phyloP scores from a whole-genome alignment of 495 filamentous ascomycete genomes.

The Podospora australis region DNA sequence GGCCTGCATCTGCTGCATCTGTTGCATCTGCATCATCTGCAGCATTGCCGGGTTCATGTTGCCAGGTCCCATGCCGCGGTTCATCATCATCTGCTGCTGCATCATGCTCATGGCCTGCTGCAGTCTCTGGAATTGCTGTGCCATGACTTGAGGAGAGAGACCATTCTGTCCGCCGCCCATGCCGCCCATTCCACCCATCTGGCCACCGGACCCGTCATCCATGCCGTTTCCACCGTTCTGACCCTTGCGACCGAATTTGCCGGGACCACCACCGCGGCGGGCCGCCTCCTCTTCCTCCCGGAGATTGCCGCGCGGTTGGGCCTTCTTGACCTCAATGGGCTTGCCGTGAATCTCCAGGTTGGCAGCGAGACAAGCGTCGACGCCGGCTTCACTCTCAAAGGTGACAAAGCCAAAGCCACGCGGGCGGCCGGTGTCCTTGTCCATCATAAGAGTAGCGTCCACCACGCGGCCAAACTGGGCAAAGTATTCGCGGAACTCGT shows the following conservation, averaged over 20 bases:
- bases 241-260: slow-evolving; percentile 42
- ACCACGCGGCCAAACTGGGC: slow-evolving; percentile 92
- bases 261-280: slow-evolving; percentile 46
- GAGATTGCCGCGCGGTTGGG: slow-evolving; percentile 90
- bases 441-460: slow-evolving; percentile 98
- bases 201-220: slow-evolving; percentile 30
- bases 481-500: slow-evolving; percentile 94
- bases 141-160: slow-evolving; percentile 95
- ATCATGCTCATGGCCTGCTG: slow-evolving; percentile 93
- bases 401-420: slow-evolving; percentile 99
- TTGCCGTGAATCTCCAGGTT: slow-evolving; percentile 90
- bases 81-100: slow-evolving; percentile 76
- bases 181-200: slow-evolving; percentile 15
- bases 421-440: slow-evolving; percentile 94
- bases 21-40: slow-evolving; percentile 59
- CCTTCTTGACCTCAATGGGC: slow-evolving; percentile 96
- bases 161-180: slow-evolving; percentile 31
- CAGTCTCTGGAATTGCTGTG: slow-evolving; percentile 95
- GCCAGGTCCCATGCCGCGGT: slow-evolving; percentile 50
- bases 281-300: slow-evolving; percentile 81
- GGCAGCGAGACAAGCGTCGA: slow-evolving; percentile 76
- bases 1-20: slow-evolving; percentile 79
- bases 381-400: slow-evolving; percentile 91
- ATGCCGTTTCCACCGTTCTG: slow-evolving; percentile 27
- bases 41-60: slow-evolving; percentile 63